phyloP scores from a whole-genome alignment of 139 green algal species.

The Volvox africanus region DNA sequence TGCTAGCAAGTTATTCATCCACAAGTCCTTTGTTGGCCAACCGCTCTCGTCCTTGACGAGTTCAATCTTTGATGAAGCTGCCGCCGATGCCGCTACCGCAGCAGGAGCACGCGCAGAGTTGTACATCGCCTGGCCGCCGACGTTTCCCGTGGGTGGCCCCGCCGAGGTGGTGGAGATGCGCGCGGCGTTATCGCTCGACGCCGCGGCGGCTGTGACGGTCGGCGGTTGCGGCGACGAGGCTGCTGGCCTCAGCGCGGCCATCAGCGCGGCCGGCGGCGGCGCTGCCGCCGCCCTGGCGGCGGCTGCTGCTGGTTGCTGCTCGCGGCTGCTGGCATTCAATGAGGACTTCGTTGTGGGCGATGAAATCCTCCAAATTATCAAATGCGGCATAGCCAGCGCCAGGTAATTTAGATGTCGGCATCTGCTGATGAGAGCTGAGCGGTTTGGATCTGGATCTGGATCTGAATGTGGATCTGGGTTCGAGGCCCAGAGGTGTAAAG shows the following conservation, averaged over 20 bases:
- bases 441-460: too few species aligned
- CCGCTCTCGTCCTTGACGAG: background rate
- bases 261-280: background rate
- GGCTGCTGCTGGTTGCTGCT: background rate
- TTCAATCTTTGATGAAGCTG: too few species aligned
- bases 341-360: constrained; percentile 37
- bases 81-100: background rate
- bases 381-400: background rate
- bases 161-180: constrained; percentile 28
- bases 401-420: constrained; percentile 16
- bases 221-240: background rate
- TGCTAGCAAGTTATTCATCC: background rate
- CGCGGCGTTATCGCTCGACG: background rate
- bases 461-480: too few species aligned
- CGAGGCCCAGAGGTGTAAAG: too few species aligned
- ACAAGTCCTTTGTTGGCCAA: background rate
- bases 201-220: background rate
- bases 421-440: too few species aligned
- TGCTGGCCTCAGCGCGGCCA: background rate
- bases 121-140: constrained; percentile 38
- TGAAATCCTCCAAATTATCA: background rate
- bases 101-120: constrained; percentile 3
- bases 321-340: background rate
- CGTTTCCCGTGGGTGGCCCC: constrained; percentile 22
- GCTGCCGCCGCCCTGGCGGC: background rate